Percentiles rank a stretch among this genome's conserved stretches.
Evolutionary conservation across 2,329 filamentous ascomycete species (phyloP).

Genomic region (Thelonectria blattea): DNA sequence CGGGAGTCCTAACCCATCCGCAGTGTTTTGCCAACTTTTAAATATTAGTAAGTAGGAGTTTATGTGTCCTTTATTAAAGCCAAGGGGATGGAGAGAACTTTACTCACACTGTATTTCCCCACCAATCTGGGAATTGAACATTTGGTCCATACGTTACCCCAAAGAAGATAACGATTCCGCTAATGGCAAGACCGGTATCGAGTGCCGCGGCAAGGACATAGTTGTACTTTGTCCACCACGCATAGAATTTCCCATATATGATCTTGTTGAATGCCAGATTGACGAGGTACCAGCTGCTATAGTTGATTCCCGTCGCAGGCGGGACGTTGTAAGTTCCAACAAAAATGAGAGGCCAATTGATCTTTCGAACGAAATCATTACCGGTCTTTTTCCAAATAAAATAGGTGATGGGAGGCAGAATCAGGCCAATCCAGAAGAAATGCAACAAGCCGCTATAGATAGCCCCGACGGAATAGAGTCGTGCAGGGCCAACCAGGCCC

Average conservation of each 20-base stretch:
- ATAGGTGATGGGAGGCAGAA: constrained; percentile 13
- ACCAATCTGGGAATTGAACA: constrained; percentile 17
- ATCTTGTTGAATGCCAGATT: constrained; percentile 12
- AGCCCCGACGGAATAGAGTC: constrained; percentile 9
- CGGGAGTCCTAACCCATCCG: constrained; percentile 7
- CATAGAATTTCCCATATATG: constrained; percentile 7
- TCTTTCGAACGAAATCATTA: constrained; percentile 7
- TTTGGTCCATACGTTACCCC: constrained; percentile 15
- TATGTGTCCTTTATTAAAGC: no score
- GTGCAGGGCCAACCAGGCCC: constrained; percentile 15
- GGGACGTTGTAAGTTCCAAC: constrained; percentile 12
- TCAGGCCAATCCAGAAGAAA: constrained; percentile 17
- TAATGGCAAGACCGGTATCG: constrained; percentile 15
- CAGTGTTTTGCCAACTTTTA: constrained; percentile 15
- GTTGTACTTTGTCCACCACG: constrained; percentile 19
- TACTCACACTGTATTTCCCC: constrained; percentile 20
- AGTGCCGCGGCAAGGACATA: constrained; percentile 14
- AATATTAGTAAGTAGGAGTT: background rate
- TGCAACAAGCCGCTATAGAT: constrained; percentile 11
- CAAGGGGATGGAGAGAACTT: background rate
- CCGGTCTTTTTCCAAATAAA: constrained; percentile 11
- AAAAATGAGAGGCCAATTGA: constrained; percentile 18
- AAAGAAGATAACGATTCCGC: constrained; percentile 15
- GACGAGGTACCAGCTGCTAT: constrained; percentile 17
- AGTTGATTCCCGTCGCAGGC: constrained; percentile 15